Percentiles rank a stretch among this genome's conserved stretches.
phyloP scores from a whole-genome alignment of 2,329 filamentous ascomycete genomes.

The Zopfia rhizophila region DNA sequence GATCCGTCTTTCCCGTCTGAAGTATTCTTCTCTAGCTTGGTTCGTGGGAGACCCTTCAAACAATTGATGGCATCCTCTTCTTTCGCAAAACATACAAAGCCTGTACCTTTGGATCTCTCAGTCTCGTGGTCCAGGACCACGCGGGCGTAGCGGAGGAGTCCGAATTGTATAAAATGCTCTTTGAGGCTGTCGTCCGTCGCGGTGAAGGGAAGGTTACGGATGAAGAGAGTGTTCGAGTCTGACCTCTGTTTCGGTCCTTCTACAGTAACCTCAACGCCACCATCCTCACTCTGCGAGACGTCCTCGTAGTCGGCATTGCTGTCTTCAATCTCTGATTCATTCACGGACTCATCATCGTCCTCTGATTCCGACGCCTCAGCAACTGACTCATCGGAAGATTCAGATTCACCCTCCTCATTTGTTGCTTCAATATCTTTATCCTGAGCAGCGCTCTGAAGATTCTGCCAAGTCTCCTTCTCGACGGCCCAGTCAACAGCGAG shows the following conservation, averaged over 20 bases:
- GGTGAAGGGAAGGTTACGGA: conserved; percentile 93
- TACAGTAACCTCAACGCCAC: conserved; percentile 37
- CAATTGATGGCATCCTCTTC: conserved; percentile 79
- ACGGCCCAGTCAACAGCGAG: conserved; percentile 98
- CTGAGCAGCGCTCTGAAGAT: conserved; percentile 61
- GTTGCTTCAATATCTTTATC: conserved; percentile 55
- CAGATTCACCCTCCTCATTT: conserved; percentile 53
- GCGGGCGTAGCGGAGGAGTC: conserved; percentile 87
- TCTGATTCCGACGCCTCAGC: conserved; percentile 46
- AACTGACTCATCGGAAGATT: conserved; percentile 50
- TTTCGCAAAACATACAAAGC: conserved; percentile 92
- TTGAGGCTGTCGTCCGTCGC: conserved; percentile 84
- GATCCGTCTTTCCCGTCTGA: conserved; percentile 48
- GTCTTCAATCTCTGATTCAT: conserved; percentile 54
- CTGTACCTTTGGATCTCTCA: conserved; percentile 88
- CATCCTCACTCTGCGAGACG: conserved; percentile 48
- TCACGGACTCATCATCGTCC: conserved; percentile 55
- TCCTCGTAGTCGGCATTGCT: too few species aligned
- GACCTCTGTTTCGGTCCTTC: conserved; percentile 54
- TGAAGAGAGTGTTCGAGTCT: conserved; percentile 83
- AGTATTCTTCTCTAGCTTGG: conserved; percentile 50
- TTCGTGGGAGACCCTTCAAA: conserved; percentile 74
- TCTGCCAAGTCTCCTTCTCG: conserved; percentile 86
- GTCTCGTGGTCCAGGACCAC: conserved; percentile 89
- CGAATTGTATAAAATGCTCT: conserved; percentile 88